These are phyloP conservation scores for Akanthomyces lecanii DNA, from an alignment of 2,329 filamentous ascomycete species.

Conservation along the genomic window DNA sequence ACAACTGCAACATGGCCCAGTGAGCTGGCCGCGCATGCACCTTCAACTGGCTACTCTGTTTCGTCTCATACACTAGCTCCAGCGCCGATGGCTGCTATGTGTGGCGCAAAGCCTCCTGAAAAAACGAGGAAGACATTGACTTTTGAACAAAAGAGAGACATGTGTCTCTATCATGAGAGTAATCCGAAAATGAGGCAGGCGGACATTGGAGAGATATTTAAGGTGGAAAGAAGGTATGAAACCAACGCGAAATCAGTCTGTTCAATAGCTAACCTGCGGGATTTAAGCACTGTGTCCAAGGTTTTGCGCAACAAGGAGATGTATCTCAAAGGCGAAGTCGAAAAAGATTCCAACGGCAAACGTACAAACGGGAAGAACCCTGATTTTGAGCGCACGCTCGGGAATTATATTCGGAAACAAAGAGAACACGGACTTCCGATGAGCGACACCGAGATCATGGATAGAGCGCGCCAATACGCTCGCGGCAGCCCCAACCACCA, in stretches of 20 bases:
- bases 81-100: constrained; percentile 46
- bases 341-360: constrained; percentile 68
- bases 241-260: not conserved
- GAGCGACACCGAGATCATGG: constrained; percentile 75
- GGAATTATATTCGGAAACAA: constrained; percentile 81
- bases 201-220: constrained; percentile 92
- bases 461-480: constrained; percentile 79
- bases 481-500: constrained; percentile 65
- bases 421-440: constrained; percentile 70
- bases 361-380: constrained; percentile 78
- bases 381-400: constrained; percentile 86
- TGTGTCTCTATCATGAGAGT: constrained; percentile 92
- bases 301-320: constrained; percentile 92
- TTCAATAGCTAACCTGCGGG: constrained; percentile 22
- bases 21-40: constrained; percentile 68
- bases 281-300: constrained; percentile 88
- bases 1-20: constrained; percentile 74
- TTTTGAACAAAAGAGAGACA: constrained; percentile 81
- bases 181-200: constrained; percentile 90
- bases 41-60: constrained; percentile 49
- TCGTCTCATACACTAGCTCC: constrained; percentile 57
- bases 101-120: constrained; percentile 32
- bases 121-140: constrained; percentile 84
- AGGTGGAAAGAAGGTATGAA: constrained; percentile 89
- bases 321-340: constrained; percentile 79